Evolutionary conservation across 305 asterid species (phyloP).

Genomic region (Rubia tinctorum): DNA sequence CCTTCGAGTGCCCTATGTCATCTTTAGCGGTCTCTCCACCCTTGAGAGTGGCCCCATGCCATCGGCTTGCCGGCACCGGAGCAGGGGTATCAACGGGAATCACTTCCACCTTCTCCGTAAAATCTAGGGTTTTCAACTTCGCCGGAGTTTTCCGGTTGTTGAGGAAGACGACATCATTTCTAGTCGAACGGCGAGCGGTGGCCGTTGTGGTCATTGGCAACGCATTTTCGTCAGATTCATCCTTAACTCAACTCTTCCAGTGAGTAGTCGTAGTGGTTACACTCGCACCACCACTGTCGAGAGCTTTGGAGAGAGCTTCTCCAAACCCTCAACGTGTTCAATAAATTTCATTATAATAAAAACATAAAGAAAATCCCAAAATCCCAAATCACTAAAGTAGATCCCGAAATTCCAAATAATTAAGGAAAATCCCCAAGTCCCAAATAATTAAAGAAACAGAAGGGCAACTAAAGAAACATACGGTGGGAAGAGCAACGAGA

Average conservation of each 20-base stretch:
- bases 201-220: too few species aligned
- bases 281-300: not conserved
- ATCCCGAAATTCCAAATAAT: too few species aligned
- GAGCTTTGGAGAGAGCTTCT: conserved; percentile 39
- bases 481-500: conserved; percentile 48
- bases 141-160: conserved; percentile 28
- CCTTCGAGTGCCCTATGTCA: conserved; percentile 44
- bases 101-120: conserved; percentile 27
- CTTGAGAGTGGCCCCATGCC: conserved; percentile 23
- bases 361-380: not conserved
- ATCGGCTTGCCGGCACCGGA: conserved; percentile 28
- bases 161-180: too few species aligned
- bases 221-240: conserved; percentile 1
- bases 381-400: too few species aligned
- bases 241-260: conserved; percentile 27
- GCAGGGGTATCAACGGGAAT: conserved; percentile 39
- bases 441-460: not conserved
- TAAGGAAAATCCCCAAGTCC: not conserved
- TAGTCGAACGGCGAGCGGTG: too few species aligned
- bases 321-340: conserved; percentile 71
- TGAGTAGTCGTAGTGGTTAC: conserved; percentile 33
- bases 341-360: not conserved
- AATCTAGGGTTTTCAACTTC: conserved; percentile 41
- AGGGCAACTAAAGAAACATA: conserved; percentile 8
- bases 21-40: conserved; percentile 31